Percentiles rank a stretch among this genome's conserved stretches.
phyloP scores from a whole-genome alignment of 768 basidiomycete genomes.

The Zangia roseola region DNA sequence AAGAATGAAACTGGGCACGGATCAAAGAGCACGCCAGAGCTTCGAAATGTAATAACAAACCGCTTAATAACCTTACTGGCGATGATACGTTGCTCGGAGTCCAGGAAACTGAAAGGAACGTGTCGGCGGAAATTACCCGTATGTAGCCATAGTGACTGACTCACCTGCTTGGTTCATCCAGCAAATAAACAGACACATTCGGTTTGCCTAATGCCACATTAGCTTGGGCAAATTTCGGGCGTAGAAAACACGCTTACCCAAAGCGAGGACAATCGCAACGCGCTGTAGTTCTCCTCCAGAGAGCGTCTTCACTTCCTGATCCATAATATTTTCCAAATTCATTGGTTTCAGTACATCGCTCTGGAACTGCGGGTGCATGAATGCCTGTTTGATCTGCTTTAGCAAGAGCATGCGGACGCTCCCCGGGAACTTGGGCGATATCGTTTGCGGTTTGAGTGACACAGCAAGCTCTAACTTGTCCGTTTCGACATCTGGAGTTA shows the following conservation, averaged over 20 bases:
- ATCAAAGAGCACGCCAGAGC: conserved; percentile 2
- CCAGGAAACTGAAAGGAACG: conserved; percentile 67
- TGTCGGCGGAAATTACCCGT: conserved; percentile 1
- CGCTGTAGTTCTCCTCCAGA: conserved; percentile 98
- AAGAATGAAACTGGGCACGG: conserved; percentile 71
- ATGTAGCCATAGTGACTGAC: conserved; percentile 30
- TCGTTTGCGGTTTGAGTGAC: conserved; percentile 98
- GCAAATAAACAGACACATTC: conserved; percentile 84
- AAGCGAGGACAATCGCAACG: conserved; percentile 91
- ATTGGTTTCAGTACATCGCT: conserved; percentile 98
- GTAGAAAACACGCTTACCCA: conserved; percentile 49
- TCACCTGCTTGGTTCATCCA: conserved; percentile 93
- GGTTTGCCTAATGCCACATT: conserved; percentile 54
- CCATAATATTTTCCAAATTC: conserved; percentile 91
- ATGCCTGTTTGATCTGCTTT: conserved; percentile 91
- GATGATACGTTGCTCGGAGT: conserved; percentile 99
- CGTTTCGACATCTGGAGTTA: conserved; percentile 73
- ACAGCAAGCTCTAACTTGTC: conserved; percentile 81
- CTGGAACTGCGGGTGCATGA: conserved; percentile 99
- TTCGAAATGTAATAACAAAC: conserved; percentile 34
- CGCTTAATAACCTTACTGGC: conserved; percentile 98
- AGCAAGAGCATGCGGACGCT: conserved; percentile 93
- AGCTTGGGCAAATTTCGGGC: not conserved
- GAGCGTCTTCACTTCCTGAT: conserved; percentile 96
- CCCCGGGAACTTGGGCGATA: conserved; percentile 96